Evolutionary conservation across 2,329 filamentous ascomycete species (phyloP).

Genomic region (Chaetomiaceae sp.): DNA sequence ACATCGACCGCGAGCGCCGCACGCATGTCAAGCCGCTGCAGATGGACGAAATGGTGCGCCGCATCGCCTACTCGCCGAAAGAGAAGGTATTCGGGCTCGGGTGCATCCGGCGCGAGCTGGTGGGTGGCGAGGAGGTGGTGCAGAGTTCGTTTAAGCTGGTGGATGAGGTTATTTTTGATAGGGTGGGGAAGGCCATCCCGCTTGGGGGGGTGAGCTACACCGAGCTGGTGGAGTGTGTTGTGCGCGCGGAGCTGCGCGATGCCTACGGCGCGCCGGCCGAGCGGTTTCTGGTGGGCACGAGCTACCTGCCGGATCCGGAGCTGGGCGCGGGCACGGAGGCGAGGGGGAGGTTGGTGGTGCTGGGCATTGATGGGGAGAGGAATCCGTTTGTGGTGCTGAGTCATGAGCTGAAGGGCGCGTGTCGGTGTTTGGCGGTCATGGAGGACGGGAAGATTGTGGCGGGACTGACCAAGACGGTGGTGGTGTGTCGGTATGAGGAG

Average conservation of each 20-base stretch:
- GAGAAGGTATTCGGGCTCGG: constrained; percentile 82
- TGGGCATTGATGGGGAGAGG: constrained; percentile 73
- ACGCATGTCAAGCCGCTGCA: constrained; percentile 80
- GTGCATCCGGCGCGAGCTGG: constrained; percentile 69
- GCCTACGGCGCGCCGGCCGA: constrained; percentile 55
- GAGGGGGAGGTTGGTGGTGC: constrained; percentile 72
- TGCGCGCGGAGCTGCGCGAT: constrained; percentile 65
- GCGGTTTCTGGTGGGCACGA: constrained; percentile 86
- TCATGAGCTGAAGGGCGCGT: constrained; percentile 68
- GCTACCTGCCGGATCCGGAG: constrained; percentile 61
- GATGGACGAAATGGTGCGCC: constrained; percentile 74
- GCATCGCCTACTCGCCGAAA: constrained; percentile 75
- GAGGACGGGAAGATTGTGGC: constrained; percentile 69
- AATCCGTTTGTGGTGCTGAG: constrained; percentile 66
- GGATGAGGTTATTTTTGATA: constrained; percentile 81
- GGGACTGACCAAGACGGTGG: constrained; percentile 81
- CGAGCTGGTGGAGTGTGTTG: constrained; percentile 81
- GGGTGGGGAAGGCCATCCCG: constrained; percentile 62
- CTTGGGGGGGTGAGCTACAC: constrained; percentile 43
- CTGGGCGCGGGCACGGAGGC: constrained; percentile 34
- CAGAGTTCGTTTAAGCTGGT: constrained; percentile 80
- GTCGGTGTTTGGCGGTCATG: constrained; percentile 69
- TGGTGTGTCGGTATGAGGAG: constrained; percentile 51
- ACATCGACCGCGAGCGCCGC: constrained; percentile 75
- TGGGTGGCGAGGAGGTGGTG: constrained; percentile 66